Conservation (phyloP, 345 rosid genomes). For the Eutrema heterophyllum region DNA sequence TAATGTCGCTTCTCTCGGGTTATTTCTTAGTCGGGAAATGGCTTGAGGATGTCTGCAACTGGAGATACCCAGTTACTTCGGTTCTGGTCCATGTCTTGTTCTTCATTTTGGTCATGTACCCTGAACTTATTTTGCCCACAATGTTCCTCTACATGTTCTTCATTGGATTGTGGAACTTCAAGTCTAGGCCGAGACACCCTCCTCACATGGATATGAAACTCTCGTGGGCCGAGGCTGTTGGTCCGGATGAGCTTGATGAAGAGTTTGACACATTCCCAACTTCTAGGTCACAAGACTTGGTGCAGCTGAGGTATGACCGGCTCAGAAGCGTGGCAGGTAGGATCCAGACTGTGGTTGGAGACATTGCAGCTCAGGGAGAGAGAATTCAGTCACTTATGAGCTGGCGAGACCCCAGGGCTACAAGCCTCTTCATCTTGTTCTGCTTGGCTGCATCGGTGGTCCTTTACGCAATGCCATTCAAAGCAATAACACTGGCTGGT, state of each 20-base stretch:
- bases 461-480: slow-evolving; percentile 61
- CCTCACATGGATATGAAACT: slow-evolving; percentile 77
- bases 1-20: slow-evolving; percentile 59
- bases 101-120: slow-evolving; percentile 65
- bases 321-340: slow-evolving; percentile 78
- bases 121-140: slow-evolving; percentile 69
- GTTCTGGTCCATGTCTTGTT: slow-evolving; percentile 62
- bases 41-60: slow-evolving; percentile 63
- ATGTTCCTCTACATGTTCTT: slow-evolving; percentile 71
- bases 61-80: slow-evolving; percentile 64
- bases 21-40: slow-evolving; percentile 43
- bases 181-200: slow-evolving; percentile 58
- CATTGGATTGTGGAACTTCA: slow-evolving; percentile 73
- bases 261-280: slow-evolving; percentile 86
- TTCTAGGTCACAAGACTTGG: slow-evolving; percentile 43
- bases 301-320: slow-evolving; percentile 70
- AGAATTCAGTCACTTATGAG: slow-evolving; percentile 60
- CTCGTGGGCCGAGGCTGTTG: slow-evolving; percentile 70
- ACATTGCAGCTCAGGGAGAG: slow-evolving; percentile 84
- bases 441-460: slow-evolving; percentile 66
- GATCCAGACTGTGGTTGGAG: slow-evolving; percentile 74
- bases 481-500: slow-evolving; percentile 47
- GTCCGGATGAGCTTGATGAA: slow-evolving; percentile 76
- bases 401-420: slow-evolving; percentile 88
- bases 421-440: slow-evolving; percentile 63